Percentiles rank a stretch among this genome's conserved stretches.
These are phyloP conservation scores for Debaryomycetaceae sp. DNA, from an alignment of 1,139 yeast species.

Conservation along the genomic window DNA sequence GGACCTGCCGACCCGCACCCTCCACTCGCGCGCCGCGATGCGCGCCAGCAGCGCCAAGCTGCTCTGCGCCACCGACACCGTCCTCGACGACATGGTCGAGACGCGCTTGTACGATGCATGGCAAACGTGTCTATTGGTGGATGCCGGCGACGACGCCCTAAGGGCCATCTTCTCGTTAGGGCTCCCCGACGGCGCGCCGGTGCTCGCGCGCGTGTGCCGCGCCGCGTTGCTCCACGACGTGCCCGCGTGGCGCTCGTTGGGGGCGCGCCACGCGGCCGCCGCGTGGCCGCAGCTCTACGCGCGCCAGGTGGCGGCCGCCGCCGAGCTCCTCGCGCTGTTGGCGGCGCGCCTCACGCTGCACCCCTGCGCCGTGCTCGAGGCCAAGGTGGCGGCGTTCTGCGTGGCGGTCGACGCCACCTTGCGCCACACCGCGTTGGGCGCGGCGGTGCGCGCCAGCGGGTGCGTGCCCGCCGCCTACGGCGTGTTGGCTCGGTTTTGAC, in stretches of 20 bases:
- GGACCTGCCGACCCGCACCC: slow-evolving; percentile 24
- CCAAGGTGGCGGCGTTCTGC: slow-evolving; percentile 19
- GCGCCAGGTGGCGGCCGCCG: too few species aligned
- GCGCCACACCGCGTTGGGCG: slow-evolving; percentile 16
- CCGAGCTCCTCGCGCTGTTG: too few species aligned
- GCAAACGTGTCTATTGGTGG: slow-evolving; percentile 27
- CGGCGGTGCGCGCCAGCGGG: slow-evolving; percentile 8
- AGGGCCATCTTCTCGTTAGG: slow-evolving; percentile 19
- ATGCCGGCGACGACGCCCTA: slow-evolving; percentile 11
- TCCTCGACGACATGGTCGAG: slow-evolving; percentile 26
- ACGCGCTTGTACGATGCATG: slow-evolving; percentile 38
- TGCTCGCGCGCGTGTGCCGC: slow-evolving; percentile 8
- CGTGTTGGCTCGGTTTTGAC: too few species aligned
- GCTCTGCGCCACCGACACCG: slow-evolving; percentile 1
- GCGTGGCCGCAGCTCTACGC: too few species aligned
- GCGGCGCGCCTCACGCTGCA: too few species aligned
- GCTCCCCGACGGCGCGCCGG: not conserved
- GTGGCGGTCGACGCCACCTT: slow-evolving; percentile 17
- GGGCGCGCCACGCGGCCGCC: slow-evolving; percentile 22
- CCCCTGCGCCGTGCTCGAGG: slow-evolving; percentile 6
- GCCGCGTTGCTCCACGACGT: slow-evolving; percentile 16
- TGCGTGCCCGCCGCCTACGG: slow-evolving; percentile 4
- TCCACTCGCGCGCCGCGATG: slow-evolving; percentile 17
- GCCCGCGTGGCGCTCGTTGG: slow-evolving; percentile 24
- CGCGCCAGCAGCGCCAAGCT: slow-evolving; percentile 4